These are phyloP conservation scores for Thermochaetoides thermophila DNA, from an alignment of 495 filamentous ascomycete species.

Conservation along the genomic window DNA sequence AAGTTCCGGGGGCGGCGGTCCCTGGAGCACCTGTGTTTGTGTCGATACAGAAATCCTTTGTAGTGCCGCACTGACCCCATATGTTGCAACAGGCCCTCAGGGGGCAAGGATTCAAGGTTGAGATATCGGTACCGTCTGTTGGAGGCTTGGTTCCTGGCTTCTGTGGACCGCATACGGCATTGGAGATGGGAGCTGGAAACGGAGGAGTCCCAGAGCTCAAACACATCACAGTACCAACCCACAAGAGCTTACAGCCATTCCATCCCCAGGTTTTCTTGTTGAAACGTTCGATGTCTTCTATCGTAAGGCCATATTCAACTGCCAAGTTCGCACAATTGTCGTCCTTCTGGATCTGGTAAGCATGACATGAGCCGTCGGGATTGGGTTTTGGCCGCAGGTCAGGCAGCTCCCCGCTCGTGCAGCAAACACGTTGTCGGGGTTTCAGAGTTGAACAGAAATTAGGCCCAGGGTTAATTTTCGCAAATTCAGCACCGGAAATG, in stretches of 20 bases:
- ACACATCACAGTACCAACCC: conserved; percentile 25
- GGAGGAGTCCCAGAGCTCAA: conserved; percentile 30
- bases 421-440: conserved; percentile 30
- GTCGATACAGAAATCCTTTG: conserved; percentile 1
- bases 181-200: conserved; percentile 23
- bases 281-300: conserved; percentile 19
- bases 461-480: conserved; percentile 22
- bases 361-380: conserved; percentile 26
- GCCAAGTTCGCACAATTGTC: conserved; percentile 23
- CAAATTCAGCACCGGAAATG: conserved; percentile 24
- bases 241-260: conserved; percentile 25
- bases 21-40: not conserved
- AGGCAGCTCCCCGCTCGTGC: conserved; percentile 24
- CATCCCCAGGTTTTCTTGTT: conserved; percentile 39
- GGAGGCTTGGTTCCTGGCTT: conserved; percentile 17
- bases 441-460: conserved; percentile 24
- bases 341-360: conserved; percentile 17
- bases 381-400: conserved; percentile 20
- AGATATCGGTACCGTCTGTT: conserved; percentile 7
- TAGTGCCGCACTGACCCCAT: conserved; percentile 31
- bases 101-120: conserved; percentile 15
- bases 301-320: conserved; percentile 18
- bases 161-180: conserved; percentile 29
- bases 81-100: conserved; percentile 15
- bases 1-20: not conserved